Percentiles rank a stretch among this genome's conserved stretches.
phyloP scores from a whole-genome alignment of 1,284 basidiomycete species.

The Inonotus hispidus region DNA sequence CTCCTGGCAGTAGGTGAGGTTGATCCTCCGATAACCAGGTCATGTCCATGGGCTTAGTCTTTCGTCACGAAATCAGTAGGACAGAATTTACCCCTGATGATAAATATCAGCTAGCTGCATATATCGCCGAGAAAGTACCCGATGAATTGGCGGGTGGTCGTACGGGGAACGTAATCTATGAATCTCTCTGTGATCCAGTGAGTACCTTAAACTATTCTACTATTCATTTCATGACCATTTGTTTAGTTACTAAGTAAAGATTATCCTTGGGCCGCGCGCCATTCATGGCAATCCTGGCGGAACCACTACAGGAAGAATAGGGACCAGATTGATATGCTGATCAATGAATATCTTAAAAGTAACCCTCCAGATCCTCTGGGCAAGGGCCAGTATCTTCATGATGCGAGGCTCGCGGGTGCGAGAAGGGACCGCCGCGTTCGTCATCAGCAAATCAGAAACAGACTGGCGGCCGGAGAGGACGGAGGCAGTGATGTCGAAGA shows the following conservation, averaged over 20 bases:
- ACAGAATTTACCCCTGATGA: slow-evolving; percentile 32
- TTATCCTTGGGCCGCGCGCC: slow-evolving; percentile 32
- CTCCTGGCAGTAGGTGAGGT: background rate
- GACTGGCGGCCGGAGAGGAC: background rate
- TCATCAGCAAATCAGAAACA: background rate
- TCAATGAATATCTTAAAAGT: slow-evolving; percentile 23
- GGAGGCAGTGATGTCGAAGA: background rate
- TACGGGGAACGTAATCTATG: slow-evolving; percentile 32
- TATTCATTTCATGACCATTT: background rate
- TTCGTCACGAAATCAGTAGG: background rate
- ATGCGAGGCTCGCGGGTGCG: background rate
- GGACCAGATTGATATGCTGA: slow-evolving; percentile 35
- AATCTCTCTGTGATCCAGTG: slow-evolving; percentile 28
- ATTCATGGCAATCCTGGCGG: slow-evolving; percentile 51
- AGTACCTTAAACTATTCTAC: slow-evolving; percentile 10
- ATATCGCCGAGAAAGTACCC: slow-evolving; percentile 33
- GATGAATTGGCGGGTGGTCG: slow-evolving; percentile 34
- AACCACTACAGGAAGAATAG: slow-evolving; percentile 43
- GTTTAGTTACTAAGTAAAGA: background rate
- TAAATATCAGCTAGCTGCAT: slow-evolving; percentile 32
- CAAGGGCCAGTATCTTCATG: slow-evolving; percentile 6
- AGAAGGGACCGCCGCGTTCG: background rate
- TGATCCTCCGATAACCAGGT: background rate
- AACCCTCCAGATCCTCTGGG: slow-evolving; percentile 9
- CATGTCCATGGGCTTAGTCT: background rate